Evolutionary conservation across 148 eudicot species (phyloP).

Genomic region (Chenopodium suecicum): DNA sequence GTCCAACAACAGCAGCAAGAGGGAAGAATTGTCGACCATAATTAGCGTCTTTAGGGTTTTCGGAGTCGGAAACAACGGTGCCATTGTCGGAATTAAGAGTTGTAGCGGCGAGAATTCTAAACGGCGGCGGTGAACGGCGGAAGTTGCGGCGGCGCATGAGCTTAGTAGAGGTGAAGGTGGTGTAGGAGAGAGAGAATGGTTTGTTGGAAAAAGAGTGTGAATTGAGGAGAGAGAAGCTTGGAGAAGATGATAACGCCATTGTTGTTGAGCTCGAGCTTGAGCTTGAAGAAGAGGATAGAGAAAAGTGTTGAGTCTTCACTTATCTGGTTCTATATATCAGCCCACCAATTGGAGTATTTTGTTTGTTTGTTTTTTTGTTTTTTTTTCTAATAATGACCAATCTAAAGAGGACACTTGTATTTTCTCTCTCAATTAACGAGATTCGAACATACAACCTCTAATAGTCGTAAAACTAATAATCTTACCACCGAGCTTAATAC

Average conservation of each 20-base stretch:
- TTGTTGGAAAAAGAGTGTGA: conserved; percentile 15
- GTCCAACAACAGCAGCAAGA: conserved; percentile 92
- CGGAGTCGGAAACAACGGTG: conserved; percentile 37
- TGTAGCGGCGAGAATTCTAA: conserved; percentile 55
- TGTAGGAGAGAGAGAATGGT: conserved; percentile 15
- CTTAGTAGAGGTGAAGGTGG: conserved; percentile 23
- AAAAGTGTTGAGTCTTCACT: not conserved
- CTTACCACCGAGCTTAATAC: too few species aligned
- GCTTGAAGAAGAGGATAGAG: not conserved
- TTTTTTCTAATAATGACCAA: not conserved
- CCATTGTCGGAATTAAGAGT: conserved; percentile 69
- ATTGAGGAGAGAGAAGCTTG: conserved; percentile 22
- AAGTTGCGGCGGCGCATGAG: conserved; percentile 22
- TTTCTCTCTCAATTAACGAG: too few species aligned
- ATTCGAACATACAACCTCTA: too few species aligned
- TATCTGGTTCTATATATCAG: conserved; percentile 17
- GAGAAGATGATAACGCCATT: conserved; percentile 33
- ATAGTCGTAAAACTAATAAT: too few species aligned
- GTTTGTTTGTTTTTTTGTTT: not conserved
- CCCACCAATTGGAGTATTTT: not conserved
- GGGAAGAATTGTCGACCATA: conserved; percentile 84
- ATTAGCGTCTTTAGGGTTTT: conserved; percentile 17
- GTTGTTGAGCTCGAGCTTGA: conserved; percentile 4
- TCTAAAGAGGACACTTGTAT: too few species aligned
- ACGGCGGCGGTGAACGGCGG: conserved; percentile 18